Base-by-base conservation (phyloP, 257 asterid species). In the Solanum gandarillasii region DNA sequence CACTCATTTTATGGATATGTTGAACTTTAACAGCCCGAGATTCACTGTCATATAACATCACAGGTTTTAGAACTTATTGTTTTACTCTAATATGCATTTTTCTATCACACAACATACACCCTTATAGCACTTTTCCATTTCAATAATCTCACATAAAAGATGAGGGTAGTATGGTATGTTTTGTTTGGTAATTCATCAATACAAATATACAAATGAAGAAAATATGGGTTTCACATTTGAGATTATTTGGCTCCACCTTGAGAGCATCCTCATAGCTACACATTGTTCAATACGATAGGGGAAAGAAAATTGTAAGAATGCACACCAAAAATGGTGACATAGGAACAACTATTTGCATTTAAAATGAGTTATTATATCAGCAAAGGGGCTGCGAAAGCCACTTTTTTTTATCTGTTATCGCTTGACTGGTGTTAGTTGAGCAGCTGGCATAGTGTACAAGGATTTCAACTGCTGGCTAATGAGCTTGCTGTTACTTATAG, bases 401-500 rank as follows among this genome's bases (percentile, higher is more conserved):
- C 34, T n/a, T 58, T 6, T 2, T 34, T 48, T 52, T 14, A 27
- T 87, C 29, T 25, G 39, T 86, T 90, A 76, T 25, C 52, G 85
- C 90, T 92, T 92, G 91, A 85, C 90, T 48, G 90, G 93, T 4
- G 93, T 87, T 90, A 90, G 92, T 52, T 90, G 93, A 74, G 93
- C 71, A 86, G 98, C 84, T 6, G 98, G 94, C 65, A 90, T 84
- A 88, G 94, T 92, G 81, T 97, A 94, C 91, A 97, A 88, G 5
- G 99, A 95, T 93, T 94, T 94, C 84, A 97, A 91, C 94, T 97
- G 99, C 92, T 95, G 90, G 83, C 97, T 94, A 52, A 97, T 96
- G 91, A 97, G 90, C 94, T 96, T 97, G 86, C 99, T 97, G 85
- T 93, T 93, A 48, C 91, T 92, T 0, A 95, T 68, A 3, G 98